These are phyloP conservation scores for Mixia osmundae DNA, from an alignment of 1,284 basidiomycete species.

Conservation along the genomic window DNA sequence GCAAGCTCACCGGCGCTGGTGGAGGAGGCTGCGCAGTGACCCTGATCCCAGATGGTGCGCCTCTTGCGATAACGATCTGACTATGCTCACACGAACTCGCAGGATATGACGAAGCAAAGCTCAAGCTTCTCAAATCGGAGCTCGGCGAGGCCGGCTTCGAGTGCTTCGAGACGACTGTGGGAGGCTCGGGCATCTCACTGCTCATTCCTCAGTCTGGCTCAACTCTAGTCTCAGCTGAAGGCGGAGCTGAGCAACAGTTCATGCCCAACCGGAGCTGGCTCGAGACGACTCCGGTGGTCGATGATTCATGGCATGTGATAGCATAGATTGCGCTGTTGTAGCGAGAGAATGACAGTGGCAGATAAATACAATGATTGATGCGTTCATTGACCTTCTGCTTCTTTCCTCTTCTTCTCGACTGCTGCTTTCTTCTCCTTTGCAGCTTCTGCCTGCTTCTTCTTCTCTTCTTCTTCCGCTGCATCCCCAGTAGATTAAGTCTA, in stretches of 20 bases:
- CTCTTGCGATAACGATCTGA: not conserved
- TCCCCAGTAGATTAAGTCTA: conserved; percentile 6
- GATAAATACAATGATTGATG: too few relatives aligned
- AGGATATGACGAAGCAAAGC: conserved; percentile 36
- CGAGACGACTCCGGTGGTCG: too few relatives aligned
- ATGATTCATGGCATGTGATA: too few relatives aligned
- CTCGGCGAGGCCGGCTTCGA: conserved; percentile 45
- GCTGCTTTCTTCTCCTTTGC: conserved; percentile 11
- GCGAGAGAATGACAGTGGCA: too few relatives aligned
- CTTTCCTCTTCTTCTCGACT: conserved; percentile 4
- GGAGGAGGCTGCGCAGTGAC: conserved; percentile 96
- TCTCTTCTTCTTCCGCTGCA: conserved; percentile 22
- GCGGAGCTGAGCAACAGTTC: conserved; percentile 26
- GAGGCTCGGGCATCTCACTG: conserved; percentile 74
- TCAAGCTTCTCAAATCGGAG: conserved; percentile 35
- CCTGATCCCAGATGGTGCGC: conserved; percentile 58
- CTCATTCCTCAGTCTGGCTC: conserved; percentile 25
- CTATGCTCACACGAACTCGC: conserved; percentile 1
- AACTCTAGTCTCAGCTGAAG: conserved; percentile 2
- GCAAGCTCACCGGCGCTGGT: conserved; percentile 98
- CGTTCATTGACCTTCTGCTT: too few relatives aligned
- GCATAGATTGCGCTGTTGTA: too few relatives aligned
- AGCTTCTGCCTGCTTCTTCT: conserved; percentile 14
- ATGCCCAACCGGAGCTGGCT: conserved; percentile 26
- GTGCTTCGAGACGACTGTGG: conserved; percentile 75